Base-by-base conservation (phyloP, 345 rosid species). In the Moricandia moricandioides region DNA sequence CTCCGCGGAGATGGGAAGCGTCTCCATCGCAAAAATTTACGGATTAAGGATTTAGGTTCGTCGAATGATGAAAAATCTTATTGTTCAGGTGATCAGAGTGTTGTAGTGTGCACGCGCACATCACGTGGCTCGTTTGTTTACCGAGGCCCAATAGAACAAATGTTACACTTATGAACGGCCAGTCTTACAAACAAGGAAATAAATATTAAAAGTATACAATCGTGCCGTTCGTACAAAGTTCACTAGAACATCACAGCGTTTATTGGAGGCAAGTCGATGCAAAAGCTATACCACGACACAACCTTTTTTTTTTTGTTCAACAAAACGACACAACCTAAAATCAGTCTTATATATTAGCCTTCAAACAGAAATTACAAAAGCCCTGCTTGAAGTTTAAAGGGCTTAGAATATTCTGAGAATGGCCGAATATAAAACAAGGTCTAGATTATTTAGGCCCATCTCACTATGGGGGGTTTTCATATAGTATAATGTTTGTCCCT, bases 1-100 rank as follows among this genome's bases (percentile, higher is more conserved):
- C 14, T 87, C 92, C 47, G 64, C 9, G 4, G 84, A 79, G 18
- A 86, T 85, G 4, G 86, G 83, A 62, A 63, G n/a, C 4, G 67
- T 60, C 82, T 85, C 90, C 92, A 88, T 88, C 62, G 61, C 60
- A 49, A 5, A 26, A 13, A 43, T 1, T 13, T 37, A 8, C 6
- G 18, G 69, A 54, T 55, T 76, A 52, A 66, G 10, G 58, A 56
- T 70, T 77, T 67, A 75, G 68, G 14, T 61, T 62, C 67, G 10
- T 62, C 67, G 10, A 45, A 8, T 40, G 54, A 54, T 21, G 7
- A 47, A 13, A 47, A 47, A 43, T 40, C 14, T 40, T 14, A 9
- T 10, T 9, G 37, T 29, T 35, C 34, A 34, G 26, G 21, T 10
- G 39, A 66, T 47, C 54, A 47, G 54, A 47, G 54, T 47, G 54